Evolutionary conservation across 257 asterid genomes (phyloP).

Genomic region (Fraxinus anomala): DNA sequence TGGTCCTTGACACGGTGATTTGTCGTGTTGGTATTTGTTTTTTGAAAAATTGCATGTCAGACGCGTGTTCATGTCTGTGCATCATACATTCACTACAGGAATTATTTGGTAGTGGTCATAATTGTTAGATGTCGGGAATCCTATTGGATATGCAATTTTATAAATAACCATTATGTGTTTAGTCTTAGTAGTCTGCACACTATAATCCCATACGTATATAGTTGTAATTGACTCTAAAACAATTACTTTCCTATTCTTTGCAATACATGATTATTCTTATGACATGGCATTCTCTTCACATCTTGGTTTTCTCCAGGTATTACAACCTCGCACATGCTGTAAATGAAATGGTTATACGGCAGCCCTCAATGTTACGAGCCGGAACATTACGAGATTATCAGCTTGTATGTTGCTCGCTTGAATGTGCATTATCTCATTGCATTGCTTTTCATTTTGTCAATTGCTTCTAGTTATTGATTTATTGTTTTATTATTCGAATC

Average conservation of each 20-base stretch:
- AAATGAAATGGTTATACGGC: constrained; percentile 84
- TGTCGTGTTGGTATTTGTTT: too few species aligned
- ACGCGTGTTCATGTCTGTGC: too few species aligned
- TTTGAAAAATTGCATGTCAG: too few species aligned
- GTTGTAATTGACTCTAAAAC: background rate
- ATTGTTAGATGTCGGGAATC: background rate
- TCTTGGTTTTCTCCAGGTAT: constrained; percentile 53
- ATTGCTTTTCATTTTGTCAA: constrained; percentile 8
- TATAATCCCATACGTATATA: constrained; percentile 6
- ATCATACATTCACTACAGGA: background rate
- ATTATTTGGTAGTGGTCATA: background rate
- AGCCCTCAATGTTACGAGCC: constrained; percentile 95
- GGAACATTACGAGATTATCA: constrained; percentile 98
- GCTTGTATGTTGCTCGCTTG: constrained; percentile 61
- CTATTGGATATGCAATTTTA: background rate
- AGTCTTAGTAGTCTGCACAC: constrained; percentile 9
- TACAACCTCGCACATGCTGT: constrained; percentile 99
- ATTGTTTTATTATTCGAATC: constrained; percentile 27
- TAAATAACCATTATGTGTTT: background rate
- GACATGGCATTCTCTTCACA: background rate
- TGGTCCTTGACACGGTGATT: too few species aligned
- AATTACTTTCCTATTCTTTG: background rate
- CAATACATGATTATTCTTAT: constrained; percentile 20
- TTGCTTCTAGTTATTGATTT: constrained; percentile 25
- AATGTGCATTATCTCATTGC: constrained; percentile 10